phyloP scores from a whole-genome alignment of 768 basidiomycete genomes.

The Rhizopogon rudus region DNA sequence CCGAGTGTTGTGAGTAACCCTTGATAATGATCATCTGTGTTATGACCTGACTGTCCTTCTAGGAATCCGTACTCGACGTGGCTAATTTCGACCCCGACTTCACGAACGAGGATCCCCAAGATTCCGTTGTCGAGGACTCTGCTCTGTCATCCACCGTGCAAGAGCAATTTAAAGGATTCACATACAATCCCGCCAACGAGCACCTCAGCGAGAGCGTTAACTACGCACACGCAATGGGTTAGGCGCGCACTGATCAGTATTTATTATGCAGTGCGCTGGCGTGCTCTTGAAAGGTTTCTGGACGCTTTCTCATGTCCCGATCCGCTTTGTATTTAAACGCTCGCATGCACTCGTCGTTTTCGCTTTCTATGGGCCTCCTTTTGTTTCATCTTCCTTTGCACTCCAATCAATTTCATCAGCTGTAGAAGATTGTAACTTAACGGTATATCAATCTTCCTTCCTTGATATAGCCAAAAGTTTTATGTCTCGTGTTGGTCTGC shows the following conservation, averaged over 20 bases:
- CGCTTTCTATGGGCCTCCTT: background rate
- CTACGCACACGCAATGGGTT: slow-evolving; percentile 40
- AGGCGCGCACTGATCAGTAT: background rate
- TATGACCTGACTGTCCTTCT: slow-evolving; percentile 1
- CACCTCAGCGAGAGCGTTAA: slow-evolving; percentile 82
- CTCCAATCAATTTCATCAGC: too few species aligned
- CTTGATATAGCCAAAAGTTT: background rate
- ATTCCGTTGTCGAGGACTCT: slow-evolving; percentile 94
- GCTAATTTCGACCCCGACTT: slow-evolving; percentile 98
- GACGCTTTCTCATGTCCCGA: background rate
- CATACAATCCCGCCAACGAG: slow-evolving; percentile 82
- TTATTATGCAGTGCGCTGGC: background rate
- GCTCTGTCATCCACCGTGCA: slow-evolving; percentile 93
- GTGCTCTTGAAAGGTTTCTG: slow-evolving; percentile 1
- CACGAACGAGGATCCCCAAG: slow-evolving; percentile 90
- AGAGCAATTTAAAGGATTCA: slow-evolving; percentile 91
- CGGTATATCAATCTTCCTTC: background rate
- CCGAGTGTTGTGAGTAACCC: slow-evolving; percentile 76
- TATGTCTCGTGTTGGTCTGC: background rate
- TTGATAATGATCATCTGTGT: background rate
- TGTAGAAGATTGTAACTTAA: background rate
- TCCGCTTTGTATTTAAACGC: slow-evolving; percentile 4
- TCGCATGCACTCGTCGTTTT: background rate
- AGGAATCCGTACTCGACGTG: slow-evolving; percentile 92
- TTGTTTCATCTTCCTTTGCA: too few species aligned